These are phyloP conservation scores for Fusarium concolor DNA, from an alignment of 2,329 filamentous ascomycete genomes.

Conservation along the genomic window DNA sequence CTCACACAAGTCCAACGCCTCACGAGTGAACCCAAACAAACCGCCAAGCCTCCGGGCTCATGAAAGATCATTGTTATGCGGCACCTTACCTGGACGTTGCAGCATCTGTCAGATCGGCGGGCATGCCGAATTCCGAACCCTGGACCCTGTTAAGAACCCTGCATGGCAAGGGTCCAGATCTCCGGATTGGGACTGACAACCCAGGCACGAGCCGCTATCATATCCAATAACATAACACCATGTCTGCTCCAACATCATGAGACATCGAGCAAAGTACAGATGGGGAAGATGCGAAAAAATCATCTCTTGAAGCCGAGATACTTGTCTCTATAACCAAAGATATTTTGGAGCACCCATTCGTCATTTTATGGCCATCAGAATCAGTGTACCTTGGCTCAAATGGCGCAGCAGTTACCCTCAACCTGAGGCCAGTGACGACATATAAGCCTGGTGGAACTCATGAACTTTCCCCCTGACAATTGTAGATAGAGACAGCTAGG, in stretches of 20 bases:
- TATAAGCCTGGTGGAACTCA: background rate
- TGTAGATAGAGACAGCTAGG: background rate
- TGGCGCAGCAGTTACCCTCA: too few relatives aligned
- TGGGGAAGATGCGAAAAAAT: background rate
- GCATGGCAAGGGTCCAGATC: constrained; percentile 27
- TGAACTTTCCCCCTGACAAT: background rate
- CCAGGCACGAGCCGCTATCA: constrained; percentile 33
- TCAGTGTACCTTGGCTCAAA: background rate
- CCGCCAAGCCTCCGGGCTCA: constrained; percentile 26
- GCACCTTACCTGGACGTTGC: background rate
- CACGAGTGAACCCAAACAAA: constrained; percentile 7
- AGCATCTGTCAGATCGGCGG: constrained; percentile 33
- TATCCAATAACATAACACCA: constrained; percentile 11
- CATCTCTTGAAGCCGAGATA: background rate
- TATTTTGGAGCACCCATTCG: background rate
- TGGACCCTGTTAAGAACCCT: constrained; percentile 41
- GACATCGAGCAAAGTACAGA: background rate
- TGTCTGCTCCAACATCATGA: background rate
- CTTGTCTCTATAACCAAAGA: background rate
- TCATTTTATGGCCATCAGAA: background rate
- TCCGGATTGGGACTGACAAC: constrained; percentile 38
- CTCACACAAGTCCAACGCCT: constrained; percentile 12
- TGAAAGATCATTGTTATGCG: constrained; percentile 1
- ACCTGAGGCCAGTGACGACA: background rate
- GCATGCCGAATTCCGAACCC: constrained; percentile 35